Base-by-base conservation (phyloP, 2,329 filamentous ascomycete species). In the Dryadomyces quercivorus region DNA sequence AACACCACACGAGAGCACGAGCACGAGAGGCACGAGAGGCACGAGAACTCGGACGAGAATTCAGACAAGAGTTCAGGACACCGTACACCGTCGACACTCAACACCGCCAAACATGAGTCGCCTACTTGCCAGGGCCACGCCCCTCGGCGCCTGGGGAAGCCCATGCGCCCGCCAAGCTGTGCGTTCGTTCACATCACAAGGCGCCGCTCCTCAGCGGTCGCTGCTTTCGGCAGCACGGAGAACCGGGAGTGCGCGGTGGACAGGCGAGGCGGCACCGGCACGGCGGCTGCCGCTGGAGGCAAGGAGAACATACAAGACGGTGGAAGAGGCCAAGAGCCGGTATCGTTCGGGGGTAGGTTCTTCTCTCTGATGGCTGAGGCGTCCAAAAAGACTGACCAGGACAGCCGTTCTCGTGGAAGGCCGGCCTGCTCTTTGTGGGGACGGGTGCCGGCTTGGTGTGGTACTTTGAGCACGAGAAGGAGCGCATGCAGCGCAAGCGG, bases 401-500 rank as follows among this genome's bases (percentile, higher is more conserved):
- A 38, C 40, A 90, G 85, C 93, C 93, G 34, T 97, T 98, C 74
- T 95, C 91, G 53, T 91, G 88, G 82, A 92, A 89, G 71, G 86
- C 92, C 36, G 92, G 89, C 18, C 62, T 90, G 51, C 77, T 98
- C 59, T 97, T 98, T 73, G 76, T 97, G 60, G 66, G 78, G 49
- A 86, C 90, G 2, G 90, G 88, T 62, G 83, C 73, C 13, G 85
- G 82, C 31, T 76, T 98, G 63, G 83, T 90, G 57, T 81, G 88
- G 70, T 98, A 97, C 69, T 97, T 98, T 70, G 88, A 91, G 64
- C 82, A 84, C 63, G 93, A 98, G 70, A 97, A 97, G 75, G 82
- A 82, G 63, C 85, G 93, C 64, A 85, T 98, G 82, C 84, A 93
- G 66, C 81, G 91, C 59, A 87, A 91, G 73, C 80, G 90, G 55